Percentiles rank a stretch among this genome's conserved stretches.
These are phyloP conservation scores for Pleurotus sapidus DNA, from an alignment of 768 basidiomycete species.

Conservation along the genomic window DNA sequence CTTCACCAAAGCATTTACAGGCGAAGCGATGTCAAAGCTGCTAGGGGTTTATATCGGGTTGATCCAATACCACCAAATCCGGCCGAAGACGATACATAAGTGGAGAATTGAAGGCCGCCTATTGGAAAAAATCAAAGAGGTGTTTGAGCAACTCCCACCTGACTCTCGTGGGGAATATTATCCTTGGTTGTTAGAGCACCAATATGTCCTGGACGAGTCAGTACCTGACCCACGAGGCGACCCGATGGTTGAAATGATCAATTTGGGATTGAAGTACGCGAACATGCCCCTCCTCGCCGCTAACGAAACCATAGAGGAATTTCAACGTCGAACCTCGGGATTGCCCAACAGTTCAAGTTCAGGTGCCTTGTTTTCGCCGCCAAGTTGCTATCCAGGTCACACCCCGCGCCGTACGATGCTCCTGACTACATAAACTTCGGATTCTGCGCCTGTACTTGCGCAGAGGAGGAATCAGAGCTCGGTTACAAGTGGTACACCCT, in stretches of 20 bases:
- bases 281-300: not conserved
- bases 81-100: slow-evolving; percentile 22
- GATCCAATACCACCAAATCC: slow-evolving; percentile 12
- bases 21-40: slow-evolving; percentile 15
- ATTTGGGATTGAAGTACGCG: not conserved
- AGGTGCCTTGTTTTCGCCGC: not conserved
- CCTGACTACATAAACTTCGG: not conserved
- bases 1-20: slow-evolving; percentile 21
- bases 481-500: not conserved
- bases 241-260: not conserved
- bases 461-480: not conserved
- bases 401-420: not conserved
- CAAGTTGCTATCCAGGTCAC: not conserved
- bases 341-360: not conserved
- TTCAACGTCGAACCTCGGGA: not conserved
- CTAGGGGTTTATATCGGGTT: slow-evolving; percentile 30
- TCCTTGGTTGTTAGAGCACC: slow-evolving; percentile 33
- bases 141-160: slow-evolving; percentile 21
- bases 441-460: not conserved
- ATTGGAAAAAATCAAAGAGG: slow-evolving; percentile 26
- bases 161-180: slow-evolving; percentile 24
- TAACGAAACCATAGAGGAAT: not conserved
- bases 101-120: slow-evolving; percentile 31
- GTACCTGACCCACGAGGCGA: slow-evolving; percentile 1
- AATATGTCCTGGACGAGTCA: slow-evolving; percentile 21